Evolutionary conservation across 495 filamentous ascomycete genomes (phyloP), one percentile per base, ranked within the genome.

Genomic region (Lichenothelia convexa): DNA sequence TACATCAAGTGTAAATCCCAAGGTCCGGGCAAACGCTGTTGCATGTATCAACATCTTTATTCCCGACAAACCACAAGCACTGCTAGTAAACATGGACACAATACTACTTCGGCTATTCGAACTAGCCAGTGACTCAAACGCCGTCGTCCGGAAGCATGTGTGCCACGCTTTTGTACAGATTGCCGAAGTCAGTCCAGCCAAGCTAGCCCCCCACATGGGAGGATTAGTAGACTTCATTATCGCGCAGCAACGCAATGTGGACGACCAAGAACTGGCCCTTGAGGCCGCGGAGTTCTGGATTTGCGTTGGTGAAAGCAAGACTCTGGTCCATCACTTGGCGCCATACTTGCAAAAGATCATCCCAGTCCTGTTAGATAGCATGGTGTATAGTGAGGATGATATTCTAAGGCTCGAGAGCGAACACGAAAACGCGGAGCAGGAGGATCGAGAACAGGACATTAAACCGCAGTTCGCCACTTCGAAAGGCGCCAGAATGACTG

Each of bases 261-360:
- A 89, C 21, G 86, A 93, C 45, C 80, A 83, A 34, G 89, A 95
- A 34, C 67, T 95, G 33, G 83, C 86, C 29, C 73, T 89, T 23
- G 89, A 95, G 54, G 89, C 89, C 12, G 87, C 91, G 5, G 89
- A 95, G 56, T 99, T 99, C 51, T 99, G 87, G 84, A 71, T 99
- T 33, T 79, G 80, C 34, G 74, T 93, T 21, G 86, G 86, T 19
- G 91, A 93, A 54, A 82, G 93, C 50, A 65, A 76, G 23, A 67
- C 71, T 33, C 55, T 99, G 33, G 79, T 79, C 54, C 65, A 69
- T 26, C 63, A 69, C 0, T 56, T 99, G 15, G 73, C 64, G 4
- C 84, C 81, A 1, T 80, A 78, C 50, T 71, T 99, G 42, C 57
- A 67, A 38, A 81, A 82, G 52, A 83, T 99, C 32, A 73, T 99